Evolutionary conservation across 2,329 filamentous ascomycete species (phyloP), one percentile per base, ranked within the genome.

Genomic region (Trichothecium roseum): DNA sequence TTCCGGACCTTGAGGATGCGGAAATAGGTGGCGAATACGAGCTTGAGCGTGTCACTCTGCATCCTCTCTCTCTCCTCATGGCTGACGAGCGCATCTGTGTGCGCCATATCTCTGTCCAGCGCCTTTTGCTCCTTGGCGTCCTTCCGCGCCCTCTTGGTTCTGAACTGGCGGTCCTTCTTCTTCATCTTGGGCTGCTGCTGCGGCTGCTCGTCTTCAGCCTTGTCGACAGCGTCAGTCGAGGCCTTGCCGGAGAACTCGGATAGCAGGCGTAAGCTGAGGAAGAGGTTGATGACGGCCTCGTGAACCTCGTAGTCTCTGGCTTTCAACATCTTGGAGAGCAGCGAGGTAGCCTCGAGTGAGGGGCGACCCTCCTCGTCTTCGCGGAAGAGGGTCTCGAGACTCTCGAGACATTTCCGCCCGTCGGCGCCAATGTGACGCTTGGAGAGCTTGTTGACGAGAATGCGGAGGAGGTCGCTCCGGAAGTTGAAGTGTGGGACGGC

Each of bases 401-500:
- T 80, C 42, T 82, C 69, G 9, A 81, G 69, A 47, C 85, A 93
- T 55, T 84, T 88, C 42, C 72, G 57, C 45, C 86, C 91, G 42
- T 93, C 81, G 3, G 68, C 69, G 51, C 93, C 84, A 1, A 84
- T 62, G 36, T 71, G 73, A 46, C 78, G 75, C 38, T 69, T 73
- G 50, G 84, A 87, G 26, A 98, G 68, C 55, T 91, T 91, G 46
- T 78, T 78, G 16, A 94, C 79, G 12, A 98, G 55, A 39, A 96
- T 89, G 57, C 84, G 86, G 41, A 98, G 63, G 36, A 98, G 66
- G 36, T 98, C 89, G 33, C 70, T 73, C 28, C 91, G 81, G 59
- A 94, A 95, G 66, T 98, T 98, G 74, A 98, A 98, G 63, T 98
- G 93, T 4, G 91, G 85, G 1, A 95, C 87, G 2, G 81, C 70